These are phyloP conservation scores for Penstemon eatonii DNA, from an alignment of 257 asterid genomes.

Conservation along the genomic window DNA sequence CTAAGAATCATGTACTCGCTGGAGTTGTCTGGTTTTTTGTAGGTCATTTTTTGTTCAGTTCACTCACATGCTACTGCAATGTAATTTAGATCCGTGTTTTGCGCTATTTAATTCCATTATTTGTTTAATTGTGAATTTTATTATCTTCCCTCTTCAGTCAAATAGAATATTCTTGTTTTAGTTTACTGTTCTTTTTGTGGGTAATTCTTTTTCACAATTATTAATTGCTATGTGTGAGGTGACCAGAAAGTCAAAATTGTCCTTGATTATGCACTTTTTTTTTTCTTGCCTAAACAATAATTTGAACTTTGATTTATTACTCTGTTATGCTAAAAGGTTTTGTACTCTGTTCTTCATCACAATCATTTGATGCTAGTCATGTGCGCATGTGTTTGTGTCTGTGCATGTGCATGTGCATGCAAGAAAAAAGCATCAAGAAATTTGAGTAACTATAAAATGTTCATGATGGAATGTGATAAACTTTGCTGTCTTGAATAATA, in stretches of 20 bases:
- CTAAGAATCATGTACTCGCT: conserved; percentile 14
- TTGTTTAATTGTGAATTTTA: conserved; percentile 13
- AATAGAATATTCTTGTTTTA: neutral
- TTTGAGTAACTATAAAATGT: conserved; percentile 23
- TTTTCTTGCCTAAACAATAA: neutral
- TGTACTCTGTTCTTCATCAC: conserved; percentile 11
- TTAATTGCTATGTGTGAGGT: no score
- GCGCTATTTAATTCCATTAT: conserved; percentile 17
- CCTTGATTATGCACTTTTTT: conserved; percentile 20
- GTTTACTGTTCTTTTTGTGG: neutral
- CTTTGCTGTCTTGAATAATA: conserved; percentile 23
- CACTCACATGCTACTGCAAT: conserved; percentile 30
- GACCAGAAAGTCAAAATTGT: no score
- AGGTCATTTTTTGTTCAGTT: conserved; percentile 25
- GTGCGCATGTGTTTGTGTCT: conserved; percentile 29
- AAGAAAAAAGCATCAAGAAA: conserved; percentile 37
- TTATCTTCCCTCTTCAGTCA: conserved; percentile 6
- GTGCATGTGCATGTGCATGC: conserved; percentile 33
- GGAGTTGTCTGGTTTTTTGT: neutral
- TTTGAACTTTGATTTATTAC: neutral
- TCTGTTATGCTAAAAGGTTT: neutral
- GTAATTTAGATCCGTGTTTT: conserved; percentile 39
- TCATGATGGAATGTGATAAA: conserved; percentile 23
- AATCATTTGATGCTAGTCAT: conserved; percentile 43
- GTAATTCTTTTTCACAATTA: no score